These are phyloP conservation scores for Bruguiera sexangula DNA, from an alignment of 345 rosid species.

Conservation along the genomic window DNA sequence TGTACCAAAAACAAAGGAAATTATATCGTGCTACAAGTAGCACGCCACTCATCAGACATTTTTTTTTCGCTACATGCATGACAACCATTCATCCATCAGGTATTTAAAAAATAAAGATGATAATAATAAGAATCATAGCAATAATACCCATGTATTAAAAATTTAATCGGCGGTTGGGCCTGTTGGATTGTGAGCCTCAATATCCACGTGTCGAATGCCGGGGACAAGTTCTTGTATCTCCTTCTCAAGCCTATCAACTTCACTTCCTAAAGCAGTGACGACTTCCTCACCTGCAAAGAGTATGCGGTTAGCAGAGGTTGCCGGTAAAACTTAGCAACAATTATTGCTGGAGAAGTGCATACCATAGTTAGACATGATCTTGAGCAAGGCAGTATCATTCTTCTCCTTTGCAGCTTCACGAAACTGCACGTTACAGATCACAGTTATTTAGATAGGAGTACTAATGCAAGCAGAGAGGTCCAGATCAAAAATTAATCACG, in stretches of 20 bases:
- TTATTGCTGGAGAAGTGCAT: slow-evolving; percentile 8
- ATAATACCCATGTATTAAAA: not conserved
- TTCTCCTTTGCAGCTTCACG: slow-evolving; percentile 64
- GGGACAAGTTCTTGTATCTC: slow-evolving; percentile 97
- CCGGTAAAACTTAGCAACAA: not conserved
- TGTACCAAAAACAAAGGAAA: too few species aligned
- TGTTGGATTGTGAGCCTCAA: slow-evolving; percentile 90
- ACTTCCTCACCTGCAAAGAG: slow-evolving; percentile 81
- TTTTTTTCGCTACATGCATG: too few species aligned
- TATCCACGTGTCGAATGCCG: slow-evolving; percentile 92
- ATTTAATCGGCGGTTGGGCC: slow-evolving; percentile 35
- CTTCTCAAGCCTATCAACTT: slow-evolving; percentile 93
- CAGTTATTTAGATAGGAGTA: not conserved
- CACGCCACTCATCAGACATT: too few species aligned
- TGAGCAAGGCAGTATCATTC: slow-evolving; percentile 62
- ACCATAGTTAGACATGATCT: slow-evolving; percentile 88
- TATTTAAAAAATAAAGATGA: too few species aligned
- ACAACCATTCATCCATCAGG: too few species aligned
- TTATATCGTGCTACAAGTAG: too few species aligned
- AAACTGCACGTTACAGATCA: slow-evolving; percentile 46
- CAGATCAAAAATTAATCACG: too few species aligned
- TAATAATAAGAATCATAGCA: too few species aligned
- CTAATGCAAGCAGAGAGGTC: not conserved
- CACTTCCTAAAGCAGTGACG: slow-evolving; percentile 93
- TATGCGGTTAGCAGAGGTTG: not conserved